Conservation (phyloP, 2,329 filamentous ascomycete genomes). For the Elsinoe arachidis region DNA sequence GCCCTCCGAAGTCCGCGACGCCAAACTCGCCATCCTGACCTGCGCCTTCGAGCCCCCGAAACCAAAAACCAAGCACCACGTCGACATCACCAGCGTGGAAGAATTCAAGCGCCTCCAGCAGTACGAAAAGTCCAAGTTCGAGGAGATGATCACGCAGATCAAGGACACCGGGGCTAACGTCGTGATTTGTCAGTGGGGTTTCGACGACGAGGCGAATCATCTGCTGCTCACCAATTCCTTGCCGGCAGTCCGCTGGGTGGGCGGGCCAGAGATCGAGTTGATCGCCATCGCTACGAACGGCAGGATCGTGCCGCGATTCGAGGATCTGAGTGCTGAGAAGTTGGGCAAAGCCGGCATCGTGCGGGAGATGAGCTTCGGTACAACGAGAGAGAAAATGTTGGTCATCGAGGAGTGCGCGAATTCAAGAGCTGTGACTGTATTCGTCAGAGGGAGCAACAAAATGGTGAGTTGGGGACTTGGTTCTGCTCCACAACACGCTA, state of each 20-base stretch:
- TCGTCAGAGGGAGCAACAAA: conserved; percentile 97
- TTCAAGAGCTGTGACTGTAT: conserved; percentile 89
- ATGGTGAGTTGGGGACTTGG: conserved; percentile 47
- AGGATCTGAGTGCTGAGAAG: conserved; percentile 86
- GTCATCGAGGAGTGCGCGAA: conserved; percentile 99
- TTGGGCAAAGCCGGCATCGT: conserved; percentile 84
- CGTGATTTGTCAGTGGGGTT: conserved; percentile 98
- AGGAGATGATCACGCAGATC: conserved; percentile 97
- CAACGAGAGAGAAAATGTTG: conserved; percentile 97
- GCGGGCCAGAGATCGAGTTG: conserved; percentile 93
- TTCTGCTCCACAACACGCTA: background rate
- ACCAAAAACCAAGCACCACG: conserved; percentile 99
- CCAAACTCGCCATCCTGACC: conserved; percentile 94
- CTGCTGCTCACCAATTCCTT: conserved; percentile 91
- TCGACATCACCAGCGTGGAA: conserved; percentile 93
- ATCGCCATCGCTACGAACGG: conserved; percentile 98
- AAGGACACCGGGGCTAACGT: conserved; percentile 96
- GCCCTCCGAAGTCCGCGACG: conserved; percentile 89
- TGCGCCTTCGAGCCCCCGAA: conserved; percentile 98
- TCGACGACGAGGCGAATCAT: conserved; percentile 98
- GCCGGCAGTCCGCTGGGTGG: conserved; percentile 94
- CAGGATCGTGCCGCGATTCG: conserved; percentile 92
- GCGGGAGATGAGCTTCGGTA: conserved; percentile 91
- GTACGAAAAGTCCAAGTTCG: conserved; percentile 93
- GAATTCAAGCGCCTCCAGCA: conserved; percentile 97